These are phyloP conservation scores for Heliamphora pulchella DNA, from an alignment of 179 eudicot genomes.

Conservation along the genomic window DNA sequence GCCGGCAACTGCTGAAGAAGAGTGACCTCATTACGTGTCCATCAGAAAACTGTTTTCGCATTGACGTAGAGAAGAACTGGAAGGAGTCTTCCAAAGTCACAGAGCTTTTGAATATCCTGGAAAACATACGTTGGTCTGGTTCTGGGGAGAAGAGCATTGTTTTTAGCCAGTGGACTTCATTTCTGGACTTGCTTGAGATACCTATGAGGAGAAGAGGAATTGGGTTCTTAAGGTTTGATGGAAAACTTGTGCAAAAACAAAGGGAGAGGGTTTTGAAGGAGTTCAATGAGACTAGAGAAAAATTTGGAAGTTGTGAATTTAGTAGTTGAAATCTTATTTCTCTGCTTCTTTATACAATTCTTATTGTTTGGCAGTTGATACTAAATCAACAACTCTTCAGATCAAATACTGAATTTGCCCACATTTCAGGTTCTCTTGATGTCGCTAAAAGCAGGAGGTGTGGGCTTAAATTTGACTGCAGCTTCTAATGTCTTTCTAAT, in stretches of 20 bases:
- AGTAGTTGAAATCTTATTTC: not conserved
- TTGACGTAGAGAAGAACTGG: constrained; percentile 58
- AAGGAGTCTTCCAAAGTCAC: constrained; percentile 50
- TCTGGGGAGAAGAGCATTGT: constrained; percentile 55
- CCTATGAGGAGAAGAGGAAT: constrained; percentile 38
- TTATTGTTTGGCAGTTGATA: not conserved
- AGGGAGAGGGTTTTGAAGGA: constrained; percentile 49
- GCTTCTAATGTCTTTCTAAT: constrained; percentile 5
- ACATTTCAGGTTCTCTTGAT: constrained; percentile 47
- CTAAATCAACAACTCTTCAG: not conserved
- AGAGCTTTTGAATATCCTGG: constrained; percentile 47
- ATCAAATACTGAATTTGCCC: not conserved
- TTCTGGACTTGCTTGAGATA: constrained; percentile 54
- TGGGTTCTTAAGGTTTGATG: constrained; percentile 57
- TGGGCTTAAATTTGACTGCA: constrained; percentile 42
- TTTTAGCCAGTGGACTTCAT: constrained; percentile 75
- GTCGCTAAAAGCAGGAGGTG: constrained; percentile 70
- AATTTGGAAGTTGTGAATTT: constrained; percentile 27
- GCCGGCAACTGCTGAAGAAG: constrained; percentile 43
- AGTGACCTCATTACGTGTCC: constrained; percentile 55
- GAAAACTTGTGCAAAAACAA: constrained; percentile 42
- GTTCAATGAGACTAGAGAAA: constrained; percentile 46
- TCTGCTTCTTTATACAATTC: not conserved
- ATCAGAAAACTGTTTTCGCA: constrained; percentile 34
- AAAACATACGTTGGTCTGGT: constrained; percentile 23